These are phyloP conservation scores for Rhodotorula sp. DNA, from an alignment of 1,284 basidiomycete genomes.

Conservation along the genomic window DNA sequence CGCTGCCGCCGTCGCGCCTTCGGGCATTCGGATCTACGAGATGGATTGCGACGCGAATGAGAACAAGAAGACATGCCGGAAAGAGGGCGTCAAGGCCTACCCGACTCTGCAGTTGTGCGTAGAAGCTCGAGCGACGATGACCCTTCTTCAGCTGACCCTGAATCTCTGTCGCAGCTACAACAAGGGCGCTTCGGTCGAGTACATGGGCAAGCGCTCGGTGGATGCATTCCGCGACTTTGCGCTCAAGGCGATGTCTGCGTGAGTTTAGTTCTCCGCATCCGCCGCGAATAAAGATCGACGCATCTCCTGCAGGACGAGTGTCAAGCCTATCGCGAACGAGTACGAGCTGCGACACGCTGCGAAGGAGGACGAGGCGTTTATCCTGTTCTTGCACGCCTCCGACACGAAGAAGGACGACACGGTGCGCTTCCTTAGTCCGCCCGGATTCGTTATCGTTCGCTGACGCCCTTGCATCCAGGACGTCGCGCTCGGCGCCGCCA, in stretches of 20 bases:
- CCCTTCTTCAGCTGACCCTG: conserved; percentile 1
- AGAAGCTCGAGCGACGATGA: too few relatives aligned
- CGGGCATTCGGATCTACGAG: conserved; percentile 70
- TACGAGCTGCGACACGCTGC: conserved; percentile 56
- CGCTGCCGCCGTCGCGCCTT: conserved; percentile 61
- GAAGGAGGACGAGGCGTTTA: conserved; percentile 63
- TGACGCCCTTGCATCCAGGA: background rate
- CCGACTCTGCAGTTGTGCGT: conserved; percentile 72
- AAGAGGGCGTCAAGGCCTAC: conserved; percentile 68
- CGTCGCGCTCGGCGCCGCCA: conserved; percentile 48
- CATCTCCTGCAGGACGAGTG: conserved; percentile 21
- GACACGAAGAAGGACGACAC: conserved; percentile 45
- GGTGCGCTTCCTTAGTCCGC: background rate
- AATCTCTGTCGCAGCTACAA: conserved; percentile 48
- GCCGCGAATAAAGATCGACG: conserved; percentile 3
- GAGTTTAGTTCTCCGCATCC: conserved; percentile 45
- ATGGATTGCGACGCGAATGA: conserved; percentile 72
- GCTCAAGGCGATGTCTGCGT: conserved; percentile 65
- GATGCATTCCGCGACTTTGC: conserved; percentile 68
- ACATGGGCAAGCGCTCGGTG: conserved; percentile 65
- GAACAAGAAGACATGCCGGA: conserved; percentile 62
- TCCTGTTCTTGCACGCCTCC: conserved; percentile 67
- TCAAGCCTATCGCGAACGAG: conserved; percentile 49
- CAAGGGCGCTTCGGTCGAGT: conserved; percentile 61
- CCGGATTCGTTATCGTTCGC: conserved; percentile 47